A percentile compares a stretch with the other conserved stretches of the same genome.
These are phyloP conservation scores for Colletotrichum melonis DNA, from an alignment of 2,329 filamentous ascomycete genomes.

Conservation along the genomic window DNA sequence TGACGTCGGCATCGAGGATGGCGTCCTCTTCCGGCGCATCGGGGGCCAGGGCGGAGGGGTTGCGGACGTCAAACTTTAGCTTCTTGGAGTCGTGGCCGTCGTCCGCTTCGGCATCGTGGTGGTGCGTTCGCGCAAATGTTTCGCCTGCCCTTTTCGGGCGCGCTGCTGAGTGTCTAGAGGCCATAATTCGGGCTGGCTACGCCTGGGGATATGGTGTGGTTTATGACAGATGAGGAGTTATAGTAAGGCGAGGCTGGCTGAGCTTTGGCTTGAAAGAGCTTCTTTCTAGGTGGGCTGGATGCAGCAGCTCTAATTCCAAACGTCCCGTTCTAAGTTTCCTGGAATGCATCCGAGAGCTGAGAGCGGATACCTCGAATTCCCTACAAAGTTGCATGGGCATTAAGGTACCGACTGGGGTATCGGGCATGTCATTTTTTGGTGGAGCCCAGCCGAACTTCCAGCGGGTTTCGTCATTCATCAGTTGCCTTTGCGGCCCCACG, in stretches of 20 bases:
- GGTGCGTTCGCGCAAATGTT: constrained; percentile 80
- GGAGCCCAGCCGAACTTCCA: constrained; percentile 22
- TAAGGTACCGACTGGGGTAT: constrained; percentile 24
- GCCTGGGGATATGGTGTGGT: background rate
- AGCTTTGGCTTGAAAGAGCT: constrained; percentile 20
- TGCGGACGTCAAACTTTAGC: constrained; percentile 92
- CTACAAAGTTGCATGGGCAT: constrained; percentile 19
- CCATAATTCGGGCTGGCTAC: constrained; percentile 52
- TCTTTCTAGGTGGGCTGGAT: constrained; percentile 17
- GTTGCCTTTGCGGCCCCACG: constrained; percentile 37
- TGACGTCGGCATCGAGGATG: constrained; percentile 91
- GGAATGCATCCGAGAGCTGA: background rate
- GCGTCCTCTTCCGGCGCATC: constrained; percentile 80
- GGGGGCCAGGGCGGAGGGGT: constrained; percentile 90
- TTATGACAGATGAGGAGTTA: constrained; percentile 2
- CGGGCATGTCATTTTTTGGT: constrained; percentile 18
- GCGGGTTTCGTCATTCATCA: constrained; percentile 37
- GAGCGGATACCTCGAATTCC: constrained; percentile 5
- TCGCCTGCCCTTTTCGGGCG: constrained; percentile 88
- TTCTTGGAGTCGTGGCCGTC: constrained; percentile 71
- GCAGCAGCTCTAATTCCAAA: constrained; percentile 18
- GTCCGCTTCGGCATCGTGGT: constrained; percentile 62
- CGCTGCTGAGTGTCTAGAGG: constrained; percentile 71
- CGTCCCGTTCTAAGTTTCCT: constrained; percentile 2
- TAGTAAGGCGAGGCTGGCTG: constrained; percentile 4